Evolutionary conservation across 176 grass and related monocot genomes (phyloP).

Genomic region (Rhynchospora tenuis): DNA sequence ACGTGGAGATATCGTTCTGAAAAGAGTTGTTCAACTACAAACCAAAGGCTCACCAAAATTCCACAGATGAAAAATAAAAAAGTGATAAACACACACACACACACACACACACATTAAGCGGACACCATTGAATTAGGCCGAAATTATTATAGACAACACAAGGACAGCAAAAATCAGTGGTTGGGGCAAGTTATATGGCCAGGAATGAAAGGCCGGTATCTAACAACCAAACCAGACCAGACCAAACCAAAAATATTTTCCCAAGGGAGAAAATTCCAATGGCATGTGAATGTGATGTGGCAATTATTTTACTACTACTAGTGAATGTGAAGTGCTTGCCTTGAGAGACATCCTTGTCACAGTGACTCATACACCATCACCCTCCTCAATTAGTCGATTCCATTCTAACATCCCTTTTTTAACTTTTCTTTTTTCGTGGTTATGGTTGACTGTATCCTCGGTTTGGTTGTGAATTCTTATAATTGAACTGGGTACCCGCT

Average conservation of each 20-base stretch:
- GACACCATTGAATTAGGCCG: neutral
- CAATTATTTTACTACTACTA: too few relatives aligned
- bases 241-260: neutral
- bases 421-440: neutral
- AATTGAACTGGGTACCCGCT: neutral
- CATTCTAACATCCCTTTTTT: too few relatives aligned
- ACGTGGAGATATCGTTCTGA: neutral
- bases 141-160: neutral
- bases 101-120: neutral
- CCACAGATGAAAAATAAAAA: neutral
- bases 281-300: neutral
- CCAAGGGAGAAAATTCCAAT: neutral
- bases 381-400: neutral
- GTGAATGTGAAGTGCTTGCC: too few relatives aligned
- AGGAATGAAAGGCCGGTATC: constrained; percentile 18
- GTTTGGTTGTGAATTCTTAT: neutral
- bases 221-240: neutral
- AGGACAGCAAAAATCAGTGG: neutral
- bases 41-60: neutral
- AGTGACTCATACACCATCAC: neutral
- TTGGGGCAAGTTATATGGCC: constrained; percentile 12
- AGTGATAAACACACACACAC: neutral
- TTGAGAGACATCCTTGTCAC: neutral
- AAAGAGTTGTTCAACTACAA: neutral
- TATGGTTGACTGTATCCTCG: neutral